Base-by-base conservation (phyloP, 306 rosid species). In the Cicer pinnatifidum region DNA sequence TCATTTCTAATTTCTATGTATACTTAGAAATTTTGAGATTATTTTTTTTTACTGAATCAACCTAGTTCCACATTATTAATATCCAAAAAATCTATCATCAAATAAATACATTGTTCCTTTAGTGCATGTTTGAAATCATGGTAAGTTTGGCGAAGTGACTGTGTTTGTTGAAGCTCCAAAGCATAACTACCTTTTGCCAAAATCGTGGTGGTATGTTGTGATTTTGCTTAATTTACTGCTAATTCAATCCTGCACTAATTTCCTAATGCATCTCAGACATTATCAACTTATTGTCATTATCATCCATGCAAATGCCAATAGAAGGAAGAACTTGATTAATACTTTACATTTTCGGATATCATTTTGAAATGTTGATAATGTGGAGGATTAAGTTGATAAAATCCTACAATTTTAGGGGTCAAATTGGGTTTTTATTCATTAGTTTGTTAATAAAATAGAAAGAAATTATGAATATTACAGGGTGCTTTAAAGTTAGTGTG, bases 11-110 rank as follows among this genome's bases (percentile, higher is more conserved):
- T 53, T 53, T 53, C 11, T 15, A 12, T 67, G 8, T 5, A 52
- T 37, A 46, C 50, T 62, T 46, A 28, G 1, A 73, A 59, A 59
- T 13, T 61, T 75, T 64, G 44, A 40, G 8, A 39, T 50, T 20
- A 10, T 46, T 61, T 37, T 17, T 17, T 46, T 19, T 37, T 20
- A 20, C 13, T 4, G 6, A 20, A 56, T 9, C 15, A 5, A 56
- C 11, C 6, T 56, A 23, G 63, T 41, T 28, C 35, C 35, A 28
- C 35, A 28, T 3, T 28, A 28, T 28, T 28, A 28, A 28, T 28
- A 28, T 28, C 5, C 35, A 28, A 28, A 28, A 28, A 28, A 28
- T 28, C 35, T 28, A 28, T 3, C 35, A 28, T 28, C 35, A 28
- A 28, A 28, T 28, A 28, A 3, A 28, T 28, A 28, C 35, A 3